A percentile compares a stretch with the other conserved stretches of the same genome.
Evolutionary conservation across 352 stramenopile species (phyloP).

Genomic region (Globisporangium viniferum): DNA sequence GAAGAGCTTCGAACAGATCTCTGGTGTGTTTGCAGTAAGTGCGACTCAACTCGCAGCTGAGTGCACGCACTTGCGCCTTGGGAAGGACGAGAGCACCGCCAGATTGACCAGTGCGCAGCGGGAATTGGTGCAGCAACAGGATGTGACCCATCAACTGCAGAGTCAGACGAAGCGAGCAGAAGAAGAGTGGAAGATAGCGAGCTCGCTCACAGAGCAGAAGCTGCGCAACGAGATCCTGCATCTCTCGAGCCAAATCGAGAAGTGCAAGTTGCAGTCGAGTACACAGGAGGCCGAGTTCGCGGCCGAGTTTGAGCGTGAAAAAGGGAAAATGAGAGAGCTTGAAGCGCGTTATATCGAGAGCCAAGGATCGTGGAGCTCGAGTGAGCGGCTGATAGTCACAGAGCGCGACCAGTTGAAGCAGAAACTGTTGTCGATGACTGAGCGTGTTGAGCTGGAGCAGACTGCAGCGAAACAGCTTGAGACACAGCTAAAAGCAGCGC

Average conservation of each 20-base stretch:
- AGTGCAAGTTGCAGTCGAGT: constrained; percentile 33
- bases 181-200: constrained; percentile 34
- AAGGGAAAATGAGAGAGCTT: constrained; percentile 34
- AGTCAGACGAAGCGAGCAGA: constrained; percentile 31
- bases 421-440: constrained; percentile 33
- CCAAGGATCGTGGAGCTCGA: constrained; percentile 32
- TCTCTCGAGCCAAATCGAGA: constrained; percentile 52
- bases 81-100: constrained; percentile 10
- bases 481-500: constrained; percentile 37
- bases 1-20: constrained; percentile 30
- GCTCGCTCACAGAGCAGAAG: constrained; percentile 54
- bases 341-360: constrained; percentile 32
- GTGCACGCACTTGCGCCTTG: constrained; percentile 12
- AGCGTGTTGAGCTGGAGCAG: constrained; percentile 40
- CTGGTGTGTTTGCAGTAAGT: constrained; percentile 10
- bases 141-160: constrained; percentile 18
- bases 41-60: constrained; percentile 26
- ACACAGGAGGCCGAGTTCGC: constrained; percentile 36
- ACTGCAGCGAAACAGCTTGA: constrained; percentile 38
- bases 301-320: constrained; percentile 26
- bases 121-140: constrained; percentile 19
- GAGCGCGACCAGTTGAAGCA: constrained; percentile 59
- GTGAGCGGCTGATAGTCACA: constrained; percentile 33
- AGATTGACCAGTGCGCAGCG: constrained; percentile 22
- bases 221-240: constrained; percentile 63